Evolutionary conservation across 2,329 filamentous ascomycete species (phyloP), one percentile per base, ranked within the genome.

Genomic region (Alternaria ethzedia): DNA sequence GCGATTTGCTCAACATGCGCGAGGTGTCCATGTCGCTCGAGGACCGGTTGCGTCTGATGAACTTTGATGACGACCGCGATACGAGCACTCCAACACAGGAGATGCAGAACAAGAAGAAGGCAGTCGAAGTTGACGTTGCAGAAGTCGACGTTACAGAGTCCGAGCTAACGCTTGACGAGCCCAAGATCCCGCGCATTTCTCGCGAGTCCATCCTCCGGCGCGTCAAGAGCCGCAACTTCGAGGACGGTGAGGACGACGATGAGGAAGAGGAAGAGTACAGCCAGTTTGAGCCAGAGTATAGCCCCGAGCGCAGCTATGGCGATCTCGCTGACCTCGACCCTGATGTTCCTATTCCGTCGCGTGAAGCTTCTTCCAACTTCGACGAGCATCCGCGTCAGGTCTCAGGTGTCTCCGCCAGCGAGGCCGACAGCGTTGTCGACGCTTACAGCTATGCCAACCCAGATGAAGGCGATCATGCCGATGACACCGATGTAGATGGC

Each of bases 151-250:
- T 78, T 20, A 79, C 78, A 15, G 78, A 75, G 30, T 72, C 66
- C n/a, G 76, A 78, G 43, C 51, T 76, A 21, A 65, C 65, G 11
- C 44, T 68, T 54, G 75, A 79, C 9, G 87, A 90, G 61, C 91
- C 90, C 70, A 85, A 91, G 68, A 82, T 91, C 13, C 92, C 91
- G 11, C 91, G 91, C 58, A 97, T 98, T 75, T 97, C 95, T 9
- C 89, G 95, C 41, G 96, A 98, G 78, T 97, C 94, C 0, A 98
- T 98, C 70, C 84, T 98, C 72, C 90, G 92, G 57, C 93, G 95
- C 66, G 90, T 97, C 59, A 93, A 96, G 77, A 92, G 79, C 78
- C 83, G 79, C 64, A 83, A 82, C 51, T 83, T 86, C 47, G 87
- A 90, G 17, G 87, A 89, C 21, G 80, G 82, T 7, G 79, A 79